Evolutionary conservation across 2,329 filamentous ascomycete species (phyloP).

Genomic region (Verticillium isaacii): DNA sequence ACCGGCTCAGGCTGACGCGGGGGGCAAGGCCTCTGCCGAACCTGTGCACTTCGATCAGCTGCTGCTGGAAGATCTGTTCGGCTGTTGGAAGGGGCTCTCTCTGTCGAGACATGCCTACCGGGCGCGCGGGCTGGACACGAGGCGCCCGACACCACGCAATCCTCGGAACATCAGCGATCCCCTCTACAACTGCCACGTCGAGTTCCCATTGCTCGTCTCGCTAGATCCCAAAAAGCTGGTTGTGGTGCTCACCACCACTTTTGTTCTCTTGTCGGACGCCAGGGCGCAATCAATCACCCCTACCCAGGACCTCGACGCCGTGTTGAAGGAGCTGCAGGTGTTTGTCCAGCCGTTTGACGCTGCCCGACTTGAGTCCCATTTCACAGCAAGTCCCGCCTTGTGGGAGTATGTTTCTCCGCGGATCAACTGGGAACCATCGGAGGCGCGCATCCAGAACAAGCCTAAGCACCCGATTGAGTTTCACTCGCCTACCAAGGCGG

Average conservation of each 20-base stretch:
- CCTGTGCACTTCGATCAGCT: background rate
- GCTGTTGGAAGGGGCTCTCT: constrained; percentile 31
- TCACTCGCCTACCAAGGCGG: background rate
- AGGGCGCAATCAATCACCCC: background rate
- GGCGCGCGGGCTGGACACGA: constrained; percentile 1
- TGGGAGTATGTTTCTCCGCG: constrained; percentile 9
- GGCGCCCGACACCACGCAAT: background rate
- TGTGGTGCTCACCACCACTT: constrained; percentile 8
- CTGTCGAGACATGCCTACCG: constrained; percentile 18
- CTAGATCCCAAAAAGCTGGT: background rate
- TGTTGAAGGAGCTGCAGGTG: constrained; percentile 4
- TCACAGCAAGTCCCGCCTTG: constrained; percentile 3
- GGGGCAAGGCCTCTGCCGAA: background rate
- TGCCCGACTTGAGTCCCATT: constrained; percentile 3
- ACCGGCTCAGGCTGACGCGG: background rate
- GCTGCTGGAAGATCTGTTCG: constrained; percentile 22
- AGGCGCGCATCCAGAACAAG: constrained; percentile 2
- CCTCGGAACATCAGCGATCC: constrained; percentile 11
- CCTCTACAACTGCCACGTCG: constrained; percentile 20
- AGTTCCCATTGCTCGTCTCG: background rate
- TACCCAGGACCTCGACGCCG: constrained; percentile 1
- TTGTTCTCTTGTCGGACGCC: constrained; percentile 8
- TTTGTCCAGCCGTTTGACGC: constrained; percentile 10
- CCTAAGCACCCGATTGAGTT: background rate
- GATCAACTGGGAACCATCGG: constrained; percentile 6